phyloP scores from a whole-genome alignment of 208 protist species.

The Strigomonas culicis region DNA sequence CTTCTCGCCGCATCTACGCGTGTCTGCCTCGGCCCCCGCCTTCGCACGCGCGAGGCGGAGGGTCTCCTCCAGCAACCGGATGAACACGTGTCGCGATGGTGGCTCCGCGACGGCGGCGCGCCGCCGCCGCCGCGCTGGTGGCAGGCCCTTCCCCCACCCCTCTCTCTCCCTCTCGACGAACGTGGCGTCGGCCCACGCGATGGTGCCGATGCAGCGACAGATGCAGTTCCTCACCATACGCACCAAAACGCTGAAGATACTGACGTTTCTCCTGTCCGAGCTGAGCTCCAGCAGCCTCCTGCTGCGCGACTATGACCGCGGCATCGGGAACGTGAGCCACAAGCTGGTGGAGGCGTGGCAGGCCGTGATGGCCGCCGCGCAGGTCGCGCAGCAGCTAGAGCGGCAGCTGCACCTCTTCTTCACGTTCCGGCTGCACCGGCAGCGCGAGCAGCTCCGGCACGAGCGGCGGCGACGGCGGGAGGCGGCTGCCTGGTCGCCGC shows the following conservation, averaged over 20 bases:
- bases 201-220: neutral
- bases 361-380: constrained; percentile 46
- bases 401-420: constrained; percentile 16
- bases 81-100: no score
- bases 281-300: neutral
- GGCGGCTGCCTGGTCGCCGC: no score
- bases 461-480: neutral
- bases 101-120: no score
- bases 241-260: neutral
- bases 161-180: neutral
- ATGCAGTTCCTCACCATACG: neutral
- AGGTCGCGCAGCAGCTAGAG: constrained; percentile 20
- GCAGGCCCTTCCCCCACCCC: no score
- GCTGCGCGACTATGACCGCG: constrained; percentile 32
- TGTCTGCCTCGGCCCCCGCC: neutral
- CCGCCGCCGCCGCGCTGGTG: no score
- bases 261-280: neutral
- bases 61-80: no score
- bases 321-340: constrained; percentile 41
- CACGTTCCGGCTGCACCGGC: neutral
- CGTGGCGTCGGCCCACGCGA: neutral
- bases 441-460: neutral
- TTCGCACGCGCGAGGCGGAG: no score
- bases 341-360: constrained; percentile 58
- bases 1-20: neutral